These are phyloP conservation scores for Trichosporon ovoides DNA, from an alignment of 1,284 basidiomycete genomes.

Conservation along the genomic window DNA sequence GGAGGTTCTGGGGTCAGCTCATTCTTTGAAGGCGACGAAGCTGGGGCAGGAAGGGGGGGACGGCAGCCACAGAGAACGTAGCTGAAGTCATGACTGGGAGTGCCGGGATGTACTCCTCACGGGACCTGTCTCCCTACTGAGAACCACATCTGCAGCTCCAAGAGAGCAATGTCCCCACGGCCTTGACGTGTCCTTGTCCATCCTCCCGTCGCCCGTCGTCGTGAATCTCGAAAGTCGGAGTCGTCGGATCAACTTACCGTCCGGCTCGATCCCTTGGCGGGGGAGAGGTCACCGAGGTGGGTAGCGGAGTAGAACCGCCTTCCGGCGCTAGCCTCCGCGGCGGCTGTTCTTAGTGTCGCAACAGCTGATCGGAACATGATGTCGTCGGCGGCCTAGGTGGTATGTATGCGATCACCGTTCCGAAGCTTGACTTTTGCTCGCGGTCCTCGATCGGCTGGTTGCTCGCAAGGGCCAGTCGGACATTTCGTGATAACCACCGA, in stretches of 20 bases:
- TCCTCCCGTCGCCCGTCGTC: no score
- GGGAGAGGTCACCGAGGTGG: slow-evolving; percentile 35
- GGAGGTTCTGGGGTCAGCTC: slow-evolving; percentile 66
- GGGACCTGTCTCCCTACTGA: no score
- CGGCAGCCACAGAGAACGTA: no score
- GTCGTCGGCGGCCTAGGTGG: not conserved
- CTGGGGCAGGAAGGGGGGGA: no score
- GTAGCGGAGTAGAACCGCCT: not conserved
- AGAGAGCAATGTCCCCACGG: no score
- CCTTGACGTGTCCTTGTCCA: no score
- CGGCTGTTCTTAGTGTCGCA: not conserved
- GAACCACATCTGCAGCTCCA: no score
- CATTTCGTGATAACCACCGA: not conserved
- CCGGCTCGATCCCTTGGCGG: slow-evolving; percentile 40
- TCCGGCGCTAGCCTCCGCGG: not conserved
- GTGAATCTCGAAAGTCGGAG: not conserved
- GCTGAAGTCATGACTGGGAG: no score
- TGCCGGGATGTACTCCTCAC: no score
- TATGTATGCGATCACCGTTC: not conserved
- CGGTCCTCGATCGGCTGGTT: no score
- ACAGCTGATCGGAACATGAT: not conserved
- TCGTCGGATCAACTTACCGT: slow-evolving; percentile 25
- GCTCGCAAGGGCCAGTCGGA: not conserved
- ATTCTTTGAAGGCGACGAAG: no score
- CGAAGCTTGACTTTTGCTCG: not conserved